A percentile compares a stretch with the other conserved stretches of the same genome.
Conservation (phyloP, 2,329 filamentous ascomycete genomes). For the Cordyceps cateniannulata region DNA sequence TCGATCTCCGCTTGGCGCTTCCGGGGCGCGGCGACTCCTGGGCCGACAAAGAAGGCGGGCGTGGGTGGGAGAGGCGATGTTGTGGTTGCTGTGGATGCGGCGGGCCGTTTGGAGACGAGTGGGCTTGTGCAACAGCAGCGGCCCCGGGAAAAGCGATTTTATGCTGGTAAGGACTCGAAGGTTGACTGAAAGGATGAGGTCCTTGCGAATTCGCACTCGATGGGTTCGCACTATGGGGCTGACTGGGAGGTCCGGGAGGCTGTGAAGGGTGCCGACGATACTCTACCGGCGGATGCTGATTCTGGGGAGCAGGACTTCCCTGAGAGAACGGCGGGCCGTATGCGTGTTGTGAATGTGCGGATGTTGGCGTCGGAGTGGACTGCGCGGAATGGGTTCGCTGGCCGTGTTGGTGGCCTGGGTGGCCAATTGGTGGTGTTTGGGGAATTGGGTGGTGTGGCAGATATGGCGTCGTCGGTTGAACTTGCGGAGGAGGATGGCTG, state of each 20-base stretch:
- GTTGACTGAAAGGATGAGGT: slow-evolving; percentile 22
- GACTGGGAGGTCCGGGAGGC: slow-evolving; percentile 47
- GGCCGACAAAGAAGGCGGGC: slow-evolving; percentile 33
- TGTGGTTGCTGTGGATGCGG: slow-evolving; percentile 10
- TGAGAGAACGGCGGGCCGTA: slow-evolving; percentile 45
- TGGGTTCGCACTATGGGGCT: slow-evolving; percentile 39
- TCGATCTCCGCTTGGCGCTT: slow-evolving; percentile 45
- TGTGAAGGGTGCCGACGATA: slow-evolving; percentile 46
- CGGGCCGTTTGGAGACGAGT: slow-evolving; percentile 8
- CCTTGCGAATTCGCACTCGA: slow-evolving; percentile 33
- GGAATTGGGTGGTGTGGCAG: slow-evolving; percentile 35
- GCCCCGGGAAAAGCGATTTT: slow-evolving; percentile 17
- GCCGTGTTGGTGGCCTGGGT: slow-evolving; percentile 30
- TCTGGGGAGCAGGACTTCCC: slow-evolving; percentile 44
- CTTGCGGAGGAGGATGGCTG: slow-evolving; percentile 36
- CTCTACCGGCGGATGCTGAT: slow-evolving; percentile 36
- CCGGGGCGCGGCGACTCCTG: slow-evolving; percentile 38
- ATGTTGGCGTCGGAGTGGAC: slow-evolving; percentile 55
- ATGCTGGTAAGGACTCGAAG: slow-evolving; percentile 56
- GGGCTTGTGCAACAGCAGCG: slow-evolving; percentile 2
- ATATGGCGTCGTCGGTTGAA: slow-evolving; percentile 33
- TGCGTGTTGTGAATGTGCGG: slow-evolving; percentile 52
- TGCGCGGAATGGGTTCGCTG: slow-evolving; percentile 52
- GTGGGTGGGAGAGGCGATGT: slow-evolving; percentile 18
- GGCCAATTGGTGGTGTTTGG: slow-evolving; percentile 44